Evolutionary conservation across 1,139 yeast genomes (phyloP), one percentile per base, ranked within the genome.

Genomic region (Pichia sp.): DNA sequence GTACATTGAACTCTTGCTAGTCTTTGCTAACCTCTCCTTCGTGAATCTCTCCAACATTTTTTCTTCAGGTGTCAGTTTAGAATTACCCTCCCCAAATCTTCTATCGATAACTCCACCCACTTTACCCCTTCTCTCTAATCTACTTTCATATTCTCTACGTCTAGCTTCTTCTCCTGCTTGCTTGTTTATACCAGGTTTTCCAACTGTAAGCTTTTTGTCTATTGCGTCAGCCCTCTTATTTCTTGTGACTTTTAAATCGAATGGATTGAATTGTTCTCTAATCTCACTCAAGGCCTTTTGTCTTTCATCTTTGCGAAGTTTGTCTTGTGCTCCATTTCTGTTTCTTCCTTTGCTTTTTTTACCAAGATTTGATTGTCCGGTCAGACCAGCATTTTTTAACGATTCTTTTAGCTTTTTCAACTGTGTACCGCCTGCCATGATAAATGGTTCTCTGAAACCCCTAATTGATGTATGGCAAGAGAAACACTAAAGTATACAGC

Each of bases 31-130:
- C 68, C 89, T 80, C 74, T 93, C 99, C 57, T 85, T 80, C 1
- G 97, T 88, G 72, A 90, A 95, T 73, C 99, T 84, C 66, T 87
- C 96, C 72, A 93, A 79, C 97, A 92, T 92, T 69, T 87, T 89
- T 65, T 93, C 97, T 70, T 95, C 99, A 13, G 84, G 84, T 23
- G 86, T 81, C 75, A 95, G 67, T 50, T 78, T 73, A 40, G 79
- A 74, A 70, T 89, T 85, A 63, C 82, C 80, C 67, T 93, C 99
- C 68, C 99, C 99, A 70, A 95, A 93, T 71, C 99, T 82, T 63
- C 90, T 79, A 74, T 95, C 99, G 4, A 82, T 70, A 19, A 95
- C 66, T 2, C 90, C 90, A 51, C 98, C 97, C 34, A 79, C 82
- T 67, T 81, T 86, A 61, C 89, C 88, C 61, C 82, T 81, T 54